Percentiles rank a stretch among this genome's conserved stretches.
phyloP scores from a whole-genome alignment of 129 eudicot genomes.

The Pulicaria dysenterica region DNA sequence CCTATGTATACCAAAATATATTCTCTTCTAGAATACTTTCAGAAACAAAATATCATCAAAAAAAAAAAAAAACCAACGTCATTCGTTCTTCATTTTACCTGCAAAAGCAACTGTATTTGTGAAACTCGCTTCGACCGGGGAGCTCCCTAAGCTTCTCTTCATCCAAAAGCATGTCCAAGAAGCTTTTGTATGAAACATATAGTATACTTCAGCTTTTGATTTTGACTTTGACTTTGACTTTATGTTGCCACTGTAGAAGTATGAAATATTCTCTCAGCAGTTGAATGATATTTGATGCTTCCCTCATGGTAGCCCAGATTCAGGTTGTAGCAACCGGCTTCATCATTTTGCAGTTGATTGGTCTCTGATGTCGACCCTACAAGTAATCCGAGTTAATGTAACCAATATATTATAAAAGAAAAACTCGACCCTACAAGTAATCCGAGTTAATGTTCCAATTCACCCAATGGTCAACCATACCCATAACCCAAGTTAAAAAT shows the following conservation, averaged over 20 bases:
- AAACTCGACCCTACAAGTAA: constrained; percentile 17
- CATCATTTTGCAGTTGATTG: constrained; percentile 33
- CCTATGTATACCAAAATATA: constrained; percentile 35
- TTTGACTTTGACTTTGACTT: constrained; percentile 23
- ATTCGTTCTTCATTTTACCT: constrained; percentile 12
- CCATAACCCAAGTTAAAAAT: background rate
- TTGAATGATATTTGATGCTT: constrained; percentile 45
- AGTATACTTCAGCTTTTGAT: constrained; percentile 17
- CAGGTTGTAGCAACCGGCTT: constrained; percentile 29
- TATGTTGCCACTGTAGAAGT: constrained; percentile 37
- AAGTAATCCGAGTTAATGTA: constrained; percentile 12
- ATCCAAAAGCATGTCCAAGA: constrained; percentile 48
- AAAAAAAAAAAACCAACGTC: background rate
- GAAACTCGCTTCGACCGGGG: background rate
- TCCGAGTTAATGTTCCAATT: background rate
- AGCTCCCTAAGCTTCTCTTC: constrained; percentile 43
- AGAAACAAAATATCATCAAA: background rate
- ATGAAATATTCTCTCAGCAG: constrained; percentile 29
- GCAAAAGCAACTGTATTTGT: constrained; percentile 12
- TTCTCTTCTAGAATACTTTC: constrained; percentile 3
- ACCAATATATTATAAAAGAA: background rate
- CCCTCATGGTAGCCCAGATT: constrained; percentile 43
- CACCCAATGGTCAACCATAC: too few species aligned
- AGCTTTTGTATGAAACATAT: constrained; percentile 27
- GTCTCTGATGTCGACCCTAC: constrained; percentile 51